Percentiles rank a stretch among this genome's conserved stretches.
Conservation (phyloP, 2,329 filamentous ascomycete genomes). For the Hymenotorrendiella dingleyae region DNA sequence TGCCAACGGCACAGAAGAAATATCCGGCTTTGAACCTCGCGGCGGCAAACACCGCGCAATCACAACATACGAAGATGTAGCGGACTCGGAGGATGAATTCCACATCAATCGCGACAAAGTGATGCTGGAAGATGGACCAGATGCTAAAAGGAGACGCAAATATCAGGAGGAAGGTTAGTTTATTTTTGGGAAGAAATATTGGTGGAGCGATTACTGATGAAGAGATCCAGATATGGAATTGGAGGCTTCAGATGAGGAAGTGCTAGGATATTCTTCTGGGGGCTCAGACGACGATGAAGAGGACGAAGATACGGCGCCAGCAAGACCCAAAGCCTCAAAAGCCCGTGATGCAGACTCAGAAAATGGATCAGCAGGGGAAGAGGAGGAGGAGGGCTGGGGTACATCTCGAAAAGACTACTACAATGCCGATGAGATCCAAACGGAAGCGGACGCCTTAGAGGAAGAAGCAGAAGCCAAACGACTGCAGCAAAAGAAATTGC, state of each 20-base stretch:
- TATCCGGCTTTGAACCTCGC: conserved; percentile 13
- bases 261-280: conserved; percentile 44
- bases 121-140: conserved; percentile 73
- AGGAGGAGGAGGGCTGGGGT: conserved; percentile 72
- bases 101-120: conserved; percentile 82
- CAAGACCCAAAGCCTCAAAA: conserved; percentile 34
- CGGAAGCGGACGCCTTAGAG: conserved; percentile 68
- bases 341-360: conserved; percentile 49
- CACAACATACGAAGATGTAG: conserved; percentile 71
- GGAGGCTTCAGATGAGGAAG: conserved; percentile 57
- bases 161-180: conserved; percentile 57
- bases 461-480: conserved; percentile 88
- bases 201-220: conserved; percentile 8
- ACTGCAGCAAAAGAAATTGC: conserved; percentile 83
- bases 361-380: conserved; percentile 50
- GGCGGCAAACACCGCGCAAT: conserved; percentile 22
- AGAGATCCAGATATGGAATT: conserved; percentile 41
- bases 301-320: conserved; percentile 29
- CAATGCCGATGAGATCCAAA: conserved; percentile 69
- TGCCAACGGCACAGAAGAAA: background rate
- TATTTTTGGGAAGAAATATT: background rate
- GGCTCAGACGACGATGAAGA: conserved; percentile 36
- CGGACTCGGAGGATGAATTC: conserved; percentile 92
- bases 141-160: conserved; percentile 70
- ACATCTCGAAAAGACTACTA: conserved; percentile 88